Percentiles rank a stretch among this genome's conserved stretches.
These are phyloP conservation scores for Sanghuangporus weigelae DNA, from an alignment of 1,284 basidiomycete genomes.

Conservation along the genomic window DNA sequence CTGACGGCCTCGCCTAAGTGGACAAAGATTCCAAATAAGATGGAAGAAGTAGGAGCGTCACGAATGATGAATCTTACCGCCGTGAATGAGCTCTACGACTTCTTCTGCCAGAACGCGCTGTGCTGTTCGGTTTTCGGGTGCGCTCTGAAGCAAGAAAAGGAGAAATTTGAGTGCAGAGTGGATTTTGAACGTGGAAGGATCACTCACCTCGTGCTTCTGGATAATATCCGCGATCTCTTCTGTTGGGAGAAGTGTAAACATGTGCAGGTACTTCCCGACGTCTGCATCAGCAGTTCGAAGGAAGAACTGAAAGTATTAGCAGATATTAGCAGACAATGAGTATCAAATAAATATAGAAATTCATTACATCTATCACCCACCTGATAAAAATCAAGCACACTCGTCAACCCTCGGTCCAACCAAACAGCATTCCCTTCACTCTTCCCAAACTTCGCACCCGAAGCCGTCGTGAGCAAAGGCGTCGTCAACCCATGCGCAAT, in stretches of 20 bases:
- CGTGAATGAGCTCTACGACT: constrained; percentile 85
- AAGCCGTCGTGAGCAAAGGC: constrained; percentile 85
- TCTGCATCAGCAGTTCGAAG: constrained; percentile 78
- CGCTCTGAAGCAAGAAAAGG: constrained; percentile 29
- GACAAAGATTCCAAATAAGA: not conserved
- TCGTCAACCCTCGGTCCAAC: constrained; percentile 73
- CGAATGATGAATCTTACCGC: constrained; percentile 42
- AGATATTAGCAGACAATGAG: not conserved
- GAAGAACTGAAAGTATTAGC: constrained; percentile 72
- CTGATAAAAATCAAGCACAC: constrained; percentile 89
- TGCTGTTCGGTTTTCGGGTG: constrained; percentile 59
- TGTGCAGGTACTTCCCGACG: constrained; percentile 73
- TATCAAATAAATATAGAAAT: not conserved
- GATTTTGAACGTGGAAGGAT: constrained; percentile 12
- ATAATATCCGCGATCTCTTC: constrained; percentile 57
- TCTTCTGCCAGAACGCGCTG: constrained; percentile 83
- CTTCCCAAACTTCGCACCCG: constrained; percentile 97
- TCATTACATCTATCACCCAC: constrained; percentile 34
- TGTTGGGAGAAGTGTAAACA: constrained; percentile 78
- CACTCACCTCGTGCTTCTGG: constrained; percentile 48
- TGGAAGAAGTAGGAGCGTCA: not conserved
- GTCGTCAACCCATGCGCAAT: constrained; percentile 74
- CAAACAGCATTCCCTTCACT: constrained; percentile 95
- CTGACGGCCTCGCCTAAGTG: constrained; percentile 26
- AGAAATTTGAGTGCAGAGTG: not conserved